Percentiles rank a stretch among this genome's conserved stretches.
Evolutionary conservation across 768 basidiomycete genomes (phyloP).

Genomic region (Mycena rebaudengoi): DNA sequence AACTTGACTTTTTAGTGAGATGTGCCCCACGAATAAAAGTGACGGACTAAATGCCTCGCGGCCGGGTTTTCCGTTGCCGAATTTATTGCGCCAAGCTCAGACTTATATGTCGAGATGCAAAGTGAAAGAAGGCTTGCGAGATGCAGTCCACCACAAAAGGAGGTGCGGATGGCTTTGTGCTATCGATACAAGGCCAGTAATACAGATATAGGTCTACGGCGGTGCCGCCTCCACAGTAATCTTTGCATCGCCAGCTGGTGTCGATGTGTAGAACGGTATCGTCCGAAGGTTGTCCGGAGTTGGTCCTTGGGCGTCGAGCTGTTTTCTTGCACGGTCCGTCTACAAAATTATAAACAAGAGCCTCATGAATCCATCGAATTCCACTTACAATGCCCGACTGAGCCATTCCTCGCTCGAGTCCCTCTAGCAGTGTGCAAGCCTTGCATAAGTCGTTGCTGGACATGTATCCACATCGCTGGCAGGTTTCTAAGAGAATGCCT

Average conservation of each 20-base stretch:
- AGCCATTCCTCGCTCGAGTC: conserved; percentile 86
- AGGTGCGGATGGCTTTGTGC: too few species aligned
- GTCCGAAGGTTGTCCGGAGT: conserved; percentile 75
- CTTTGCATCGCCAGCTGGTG: background rate
- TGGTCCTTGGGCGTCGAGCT: conserved; percentile 65
- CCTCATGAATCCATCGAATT: background rate
- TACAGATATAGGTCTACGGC: background rate
- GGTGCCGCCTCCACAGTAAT: conserved; percentile 4
- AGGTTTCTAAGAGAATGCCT: conserved; percentile 70
- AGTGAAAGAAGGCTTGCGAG: too few species aligned
- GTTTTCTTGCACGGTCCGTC: conserved; percentile 75
- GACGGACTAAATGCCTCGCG: too few species aligned
- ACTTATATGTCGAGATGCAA: too few species aligned
- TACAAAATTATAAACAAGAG: conserved; percentile 37
- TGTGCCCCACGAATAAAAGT: too few species aligned
- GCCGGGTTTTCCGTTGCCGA: too few species aligned
- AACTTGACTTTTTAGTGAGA: too few species aligned
- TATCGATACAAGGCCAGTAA: background rate
- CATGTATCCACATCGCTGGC: conserved; percentile 93
- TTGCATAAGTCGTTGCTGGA: conserved; percentile 97
- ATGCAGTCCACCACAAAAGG: background rate
- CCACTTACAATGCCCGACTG: conserved; percentile 68
- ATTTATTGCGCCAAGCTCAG: too few species aligned
- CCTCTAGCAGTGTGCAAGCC: conserved; percentile 90
- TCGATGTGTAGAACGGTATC: conserved; percentile 64